phyloP scores from a whole-genome alignment of 345 rosid genomes.

The Gossypium raimondii region DNA sequence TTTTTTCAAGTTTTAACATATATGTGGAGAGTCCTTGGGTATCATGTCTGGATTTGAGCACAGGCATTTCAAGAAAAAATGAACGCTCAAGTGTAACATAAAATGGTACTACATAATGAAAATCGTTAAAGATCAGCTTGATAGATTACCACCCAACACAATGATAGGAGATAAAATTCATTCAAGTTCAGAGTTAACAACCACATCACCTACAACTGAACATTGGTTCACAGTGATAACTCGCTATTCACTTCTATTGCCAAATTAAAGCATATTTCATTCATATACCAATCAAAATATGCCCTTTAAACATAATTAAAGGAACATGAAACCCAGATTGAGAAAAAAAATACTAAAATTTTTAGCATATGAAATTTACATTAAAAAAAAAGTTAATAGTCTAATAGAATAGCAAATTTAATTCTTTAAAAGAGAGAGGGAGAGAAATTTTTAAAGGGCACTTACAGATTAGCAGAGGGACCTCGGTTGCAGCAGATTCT shows the following conservation, averaged over 20 bases:
- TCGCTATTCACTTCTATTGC: background rate
- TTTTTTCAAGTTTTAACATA: background rate
- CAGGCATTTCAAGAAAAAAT: background rate
- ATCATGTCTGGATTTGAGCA: background rate
- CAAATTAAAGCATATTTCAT: background rate
- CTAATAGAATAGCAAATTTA: background rate
- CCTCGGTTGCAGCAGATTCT: conserved; percentile 92
- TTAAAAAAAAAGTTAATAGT: background rate
- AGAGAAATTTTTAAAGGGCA: background rate
- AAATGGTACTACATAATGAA: background rate
- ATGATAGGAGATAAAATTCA: too few relatives aligned
- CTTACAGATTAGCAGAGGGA: conserved; percentile 87
- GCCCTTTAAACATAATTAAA: background rate
- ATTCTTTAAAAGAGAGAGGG: background rate
- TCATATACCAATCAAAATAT: background rate
- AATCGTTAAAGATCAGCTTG: background rate
- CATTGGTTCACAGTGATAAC: background rate
- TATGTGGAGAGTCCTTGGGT: background rate
- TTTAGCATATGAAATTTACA: background rate
- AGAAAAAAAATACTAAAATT: background rate
- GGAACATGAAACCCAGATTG: background rate
- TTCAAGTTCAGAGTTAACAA: background rate
- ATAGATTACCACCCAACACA: background rate
- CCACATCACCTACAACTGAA: background rate
- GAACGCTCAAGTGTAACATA: background rate